A percentile compares a stretch with the other conserved stretches of the same genome.
These are phyloP conservation scores for Drechslerella coelobrocha DNA, from an alignment of 2,329 filamentous ascomycete genomes.

Conservation along the genomic window DNA sequence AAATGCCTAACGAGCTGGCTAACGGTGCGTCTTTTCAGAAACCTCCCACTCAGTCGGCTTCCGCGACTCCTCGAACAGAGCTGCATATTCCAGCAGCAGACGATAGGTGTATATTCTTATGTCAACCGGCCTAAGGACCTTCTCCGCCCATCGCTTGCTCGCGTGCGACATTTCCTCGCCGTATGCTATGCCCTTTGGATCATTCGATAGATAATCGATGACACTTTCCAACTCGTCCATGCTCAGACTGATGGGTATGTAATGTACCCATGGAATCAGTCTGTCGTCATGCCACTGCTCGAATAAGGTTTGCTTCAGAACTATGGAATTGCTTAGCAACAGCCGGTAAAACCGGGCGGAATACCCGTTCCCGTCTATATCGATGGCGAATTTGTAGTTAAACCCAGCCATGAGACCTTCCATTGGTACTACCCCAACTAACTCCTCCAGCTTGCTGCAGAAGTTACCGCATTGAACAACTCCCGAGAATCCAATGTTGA, in stretches of 20 bases:
- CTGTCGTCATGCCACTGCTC: slow-evolving; percentile 68
- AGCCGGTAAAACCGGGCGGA: slow-evolving; percentile 65
- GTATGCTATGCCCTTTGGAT: slow-evolving; percentile 61
- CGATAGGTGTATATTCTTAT: slow-evolving; percentile 69
- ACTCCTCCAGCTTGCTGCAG: slow-evolving; percentile 58
- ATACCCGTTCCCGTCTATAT: slow-evolving; percentile 66
- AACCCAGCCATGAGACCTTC: slow-evolving; percentile 58
- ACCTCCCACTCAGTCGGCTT: background rate
- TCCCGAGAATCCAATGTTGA: slow-evolving; percentile 61
- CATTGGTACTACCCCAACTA: slow-evolving; percentile 57
- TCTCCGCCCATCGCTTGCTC: slow-evolving; percentile 65
- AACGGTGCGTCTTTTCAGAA: no score
- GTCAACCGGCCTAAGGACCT: slow-evolving; percentile 66
- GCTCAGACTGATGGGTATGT: slow-evolving; percentile 63
- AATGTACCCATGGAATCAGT: slow-evolving; percentile 66
- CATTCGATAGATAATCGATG: slow-evolving; percentile 61
- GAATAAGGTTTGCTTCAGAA: slow-evolving; percentile 64
- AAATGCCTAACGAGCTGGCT: no score
- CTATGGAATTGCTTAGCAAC: slow-evolving; percentile 61
- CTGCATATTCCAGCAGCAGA: slow-evolving; percentile 66
- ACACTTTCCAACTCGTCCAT: slow-evolving; percentile 65
- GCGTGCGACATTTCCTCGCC: slow-evolving; percentile 64
- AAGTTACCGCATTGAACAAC: slow-evolving; percentile 61
- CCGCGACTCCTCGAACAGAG: slow-evolving; percentile 24
- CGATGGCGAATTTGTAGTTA: slow-evolving; percentile 61